Conservation (phyloP, 2,329 filamentous ascomycete species). For the Cercospora sesami region DNA sequence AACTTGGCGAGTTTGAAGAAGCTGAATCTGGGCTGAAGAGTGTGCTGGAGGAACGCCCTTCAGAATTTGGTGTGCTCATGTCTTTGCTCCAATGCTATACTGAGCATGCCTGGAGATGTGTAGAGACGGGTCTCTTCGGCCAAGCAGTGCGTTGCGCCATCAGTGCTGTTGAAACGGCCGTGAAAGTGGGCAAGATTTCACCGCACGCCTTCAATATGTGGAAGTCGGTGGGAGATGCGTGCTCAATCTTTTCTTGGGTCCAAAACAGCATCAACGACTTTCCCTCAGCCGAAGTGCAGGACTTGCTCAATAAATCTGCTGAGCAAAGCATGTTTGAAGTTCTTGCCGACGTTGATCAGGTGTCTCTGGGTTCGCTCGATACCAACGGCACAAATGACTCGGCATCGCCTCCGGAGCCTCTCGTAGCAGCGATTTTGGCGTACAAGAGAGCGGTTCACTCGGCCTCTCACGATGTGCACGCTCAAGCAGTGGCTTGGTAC, state of each 20-base stretch:
- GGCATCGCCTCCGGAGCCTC: constrained; percentile 53
- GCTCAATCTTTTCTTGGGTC: constrained; percentile 76
- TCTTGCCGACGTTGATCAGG: constrained; percentile 68
- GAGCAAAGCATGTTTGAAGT: constrained; percentile 59
- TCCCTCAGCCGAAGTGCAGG: constrained; percentile 58
- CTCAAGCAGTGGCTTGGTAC: constrained; percentile 94
- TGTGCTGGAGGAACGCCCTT: constrained; percentile 66
- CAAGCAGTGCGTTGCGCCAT: constrained; percentile 71
- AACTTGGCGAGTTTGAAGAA: constrained; percentile 85
- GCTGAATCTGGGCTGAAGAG: constrained; percentile 74
- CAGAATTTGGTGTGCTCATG: constrained; percentile 83
- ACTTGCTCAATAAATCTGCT: constrained; percentile 59
- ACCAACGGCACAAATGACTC: constrained; percentile 27
- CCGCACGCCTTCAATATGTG: constrained; percentile 86
- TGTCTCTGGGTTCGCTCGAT: constrained; percentile 38
- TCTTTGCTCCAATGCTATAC: constrained; percentile 85
- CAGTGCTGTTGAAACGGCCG: constrained; percentile 68
- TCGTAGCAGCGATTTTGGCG: constrained; percentile 70
- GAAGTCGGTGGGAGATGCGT: constrained; percentile 89
- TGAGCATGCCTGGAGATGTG: constrained; percentile 73
- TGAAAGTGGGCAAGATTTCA: constrained; percentile 60
- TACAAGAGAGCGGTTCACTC: constrained; percentile 82
- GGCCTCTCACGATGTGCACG: constrained; percentile 72
- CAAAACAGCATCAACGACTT: constrained; percentile 66
- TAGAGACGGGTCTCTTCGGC: constrained; percentile 84